Base-by-base conservation (phyloP, 2,329 filamentous ascomycete genomes). In the Botrytis paeoniae region DNA sequence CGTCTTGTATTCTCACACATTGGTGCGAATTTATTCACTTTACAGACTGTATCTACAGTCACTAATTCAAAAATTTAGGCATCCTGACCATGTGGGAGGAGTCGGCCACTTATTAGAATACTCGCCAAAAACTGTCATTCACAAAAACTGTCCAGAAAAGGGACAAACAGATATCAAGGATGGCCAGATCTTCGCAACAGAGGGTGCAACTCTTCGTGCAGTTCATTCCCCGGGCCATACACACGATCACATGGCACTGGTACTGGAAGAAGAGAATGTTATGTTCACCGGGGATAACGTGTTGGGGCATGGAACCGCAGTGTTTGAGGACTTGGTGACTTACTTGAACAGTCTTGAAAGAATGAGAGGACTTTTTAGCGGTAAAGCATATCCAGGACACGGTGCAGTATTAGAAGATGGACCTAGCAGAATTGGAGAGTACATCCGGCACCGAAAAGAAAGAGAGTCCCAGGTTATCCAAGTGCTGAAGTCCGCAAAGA, bases 241-340 rank as follows among this genome's bases (percentile, higher is more conserved):
- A 0, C 84, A 84, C 4, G 95, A 98, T 79, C 95, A 98, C 81
- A 91, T 95, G 86, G 89, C 87, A 29, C 91, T 97, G 77, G 81
- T 94, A 8, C 82, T 97, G 7, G 87, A 91, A 63, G 93, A 97
- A 78, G 87, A 97, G 79, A 87, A 93, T 77, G 91, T 93, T 59
- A 89, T 97, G 84, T 96, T 97, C 81, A 97, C 94, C 0, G 94
- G 92, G 10, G 94, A 97, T 82, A 97, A 95, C 80, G 91, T 97
- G 2, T 86, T 97, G 2, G 94, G 94, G 1, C 93, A 97, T 74
- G 94, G 94, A 20, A 97, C 93, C 3, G 90, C 92, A 5, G 93
- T 96, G 0, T 97, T 97, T 77, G 93, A 97, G 81, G 89, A 96
- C 75, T 85, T 97, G 14, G 81, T 83, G 1, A 83, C 84, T 0